Evolutionary conservation across 345 rosid genomes (phyloP), one percentile per base, ranked within the genome.

Genomic region (Bretschneidera sinensis): DNA sequence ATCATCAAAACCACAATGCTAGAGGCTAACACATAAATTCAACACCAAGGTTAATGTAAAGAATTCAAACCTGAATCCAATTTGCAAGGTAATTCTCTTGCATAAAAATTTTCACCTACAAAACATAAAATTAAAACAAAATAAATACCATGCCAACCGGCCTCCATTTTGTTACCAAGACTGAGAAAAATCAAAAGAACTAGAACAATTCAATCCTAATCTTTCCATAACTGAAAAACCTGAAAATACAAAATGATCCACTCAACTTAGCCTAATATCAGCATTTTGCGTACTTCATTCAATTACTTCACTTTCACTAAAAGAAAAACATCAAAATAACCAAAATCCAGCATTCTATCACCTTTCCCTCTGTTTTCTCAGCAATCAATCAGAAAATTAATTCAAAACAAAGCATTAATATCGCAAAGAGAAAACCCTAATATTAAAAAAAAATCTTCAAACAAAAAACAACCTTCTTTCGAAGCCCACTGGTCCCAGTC

Each of bases 11-110:
- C 45, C 4, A 14, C 4, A 4, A 11, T 7, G 10, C 10, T 9
- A 39, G 6, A 28, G 16, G 10, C 45, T 39, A 4, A 39, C 16
- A 39, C 10, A 39, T 9, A 39, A 28, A 28, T 28, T 28, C 48
- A 54, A 51, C 13, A 14, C 48, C 71, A 59, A 35, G 53, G 48
- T 17, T 18, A 59, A 65, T 23, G 8, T 21, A 1, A 64, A 63
- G 13, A 24, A 43, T 63, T 65, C 61, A 64, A 61, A 92, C 97
- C 97, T 94, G 97, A 61, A 94, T 88, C 97, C 99, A 90, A 72
- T 94, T 90, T 9, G 91, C 91, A 28, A 90, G 91, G 72, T 85
- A 94, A 69, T 94, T 90, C 48, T 88, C 97, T 72, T 80, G 67
- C 89, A 71, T 78, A 73, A 90, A 94, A 72, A 88, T 91, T 80